These are phyloP conservation scores for Dactylellina cionopaga DNA, from an alignment of 2,329 filamentous ascomycete species.

Conservation along the genomic window DNA sequence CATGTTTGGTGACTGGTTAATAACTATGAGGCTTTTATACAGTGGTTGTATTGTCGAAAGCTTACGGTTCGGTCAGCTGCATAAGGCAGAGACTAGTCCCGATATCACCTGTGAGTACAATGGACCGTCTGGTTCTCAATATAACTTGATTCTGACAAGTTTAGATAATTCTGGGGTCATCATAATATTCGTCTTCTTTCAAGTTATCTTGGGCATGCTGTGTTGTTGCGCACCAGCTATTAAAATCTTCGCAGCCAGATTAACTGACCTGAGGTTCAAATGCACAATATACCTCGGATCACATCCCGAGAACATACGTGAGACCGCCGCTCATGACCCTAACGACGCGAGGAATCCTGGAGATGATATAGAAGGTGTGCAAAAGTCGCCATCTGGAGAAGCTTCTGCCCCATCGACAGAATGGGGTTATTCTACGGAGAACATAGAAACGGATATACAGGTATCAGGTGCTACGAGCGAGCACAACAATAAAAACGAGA, in stretches of 20 bases:
- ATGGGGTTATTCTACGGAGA: not conserved
- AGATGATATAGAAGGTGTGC: too few species aligned
- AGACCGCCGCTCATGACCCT: too few species aligned
- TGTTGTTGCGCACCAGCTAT: too few species aligned
- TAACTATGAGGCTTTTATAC: not conserved
- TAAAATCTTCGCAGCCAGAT: too few species aligned
- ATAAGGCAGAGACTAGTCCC: not conserved
- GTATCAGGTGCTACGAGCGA: not conserved
- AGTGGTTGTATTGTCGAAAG: slow-evolving; percentile 24
- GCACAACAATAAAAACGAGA: not conserved
- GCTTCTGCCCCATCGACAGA: not conserved
- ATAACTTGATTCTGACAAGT: not conserved
- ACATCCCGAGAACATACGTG: too few species aligned
- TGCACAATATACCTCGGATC: too few species aligned
- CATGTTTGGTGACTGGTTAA: not conserved
- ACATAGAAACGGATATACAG: slow-evolving; percentile 7
- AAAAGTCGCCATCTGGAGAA: too few species aligned
- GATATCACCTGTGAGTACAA: slow-evolving; percentile 28
- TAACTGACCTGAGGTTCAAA: too few species aligned
- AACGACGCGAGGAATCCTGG: too few species aligned
- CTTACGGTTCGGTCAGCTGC: slow-evolving; percentile 2
- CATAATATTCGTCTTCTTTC: slow-evolving; percentile 19
- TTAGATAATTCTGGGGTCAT: slow-evolving; percentile 5
- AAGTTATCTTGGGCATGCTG: too few species aligned
- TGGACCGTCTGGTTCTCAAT: too few species aligned